Evolutionary conservation across 495 filamentous ascomycete genomes (phyloP).

Genomic region (Neurospora sp.): DNA sequence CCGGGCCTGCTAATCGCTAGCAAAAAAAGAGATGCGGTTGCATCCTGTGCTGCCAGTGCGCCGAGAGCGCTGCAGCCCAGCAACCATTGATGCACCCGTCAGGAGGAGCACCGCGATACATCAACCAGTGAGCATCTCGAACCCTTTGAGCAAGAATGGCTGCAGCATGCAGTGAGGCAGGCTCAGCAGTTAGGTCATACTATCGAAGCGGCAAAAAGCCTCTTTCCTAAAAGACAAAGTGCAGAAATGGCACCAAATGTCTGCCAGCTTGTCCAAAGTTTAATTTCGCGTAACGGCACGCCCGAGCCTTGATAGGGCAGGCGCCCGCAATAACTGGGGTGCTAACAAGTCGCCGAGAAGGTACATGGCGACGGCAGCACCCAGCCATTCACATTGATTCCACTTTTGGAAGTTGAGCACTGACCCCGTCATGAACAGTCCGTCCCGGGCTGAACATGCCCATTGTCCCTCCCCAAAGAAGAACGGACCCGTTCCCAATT

Average conservation of each 20-base stretch:
- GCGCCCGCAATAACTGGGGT: neutral
- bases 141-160: neutral
- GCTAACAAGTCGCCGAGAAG: neutral
- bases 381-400: neutral
- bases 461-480: neutral
- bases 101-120: neutral
- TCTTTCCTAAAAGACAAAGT: neutral
- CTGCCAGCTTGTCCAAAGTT: neutral
- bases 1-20: neutral
- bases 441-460: neutral
- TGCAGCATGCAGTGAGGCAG: neutral
- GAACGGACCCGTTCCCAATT: neutral
- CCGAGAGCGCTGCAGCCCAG: neutral
- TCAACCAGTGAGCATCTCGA: neutral
- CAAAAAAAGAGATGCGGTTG: neutral
- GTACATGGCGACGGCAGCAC: neutral
- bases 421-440: neutral
- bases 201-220: neutral
- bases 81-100: neutral
- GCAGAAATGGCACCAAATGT: neutral
- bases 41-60: neutral
- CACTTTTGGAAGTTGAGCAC: neutral
- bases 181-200: neutral
- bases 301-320: neutral
- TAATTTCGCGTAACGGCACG: neutral